Evolutionary conservation across 2,329 filamentous ascomycete genomes (phyloP), one percentile per base, ranked within the genome.

Genomic region (Plectosphaerella cucumerina): DNA sequence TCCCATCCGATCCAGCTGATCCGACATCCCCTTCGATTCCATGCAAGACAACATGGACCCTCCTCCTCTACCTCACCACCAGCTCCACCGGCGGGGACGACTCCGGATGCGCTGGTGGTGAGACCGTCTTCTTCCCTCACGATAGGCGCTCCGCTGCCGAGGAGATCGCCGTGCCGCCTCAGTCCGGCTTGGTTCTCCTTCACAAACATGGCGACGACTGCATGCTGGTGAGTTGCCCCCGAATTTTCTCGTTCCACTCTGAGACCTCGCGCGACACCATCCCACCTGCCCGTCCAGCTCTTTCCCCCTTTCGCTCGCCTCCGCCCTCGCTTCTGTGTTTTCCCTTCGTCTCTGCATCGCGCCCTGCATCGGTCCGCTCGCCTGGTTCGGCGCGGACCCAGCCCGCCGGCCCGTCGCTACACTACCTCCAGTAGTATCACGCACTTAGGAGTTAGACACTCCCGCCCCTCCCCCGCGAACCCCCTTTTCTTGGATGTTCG

Each of bases 141-240:
- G 80, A 84, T 59, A 71, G 77, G 42, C 72, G 73, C 53, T 68
- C 76, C 3, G 64, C 75, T 17, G 76, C 77, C 17, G 81, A 88
- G 59, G 88, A 87, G 17, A 80, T 96, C 47, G 77, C 84, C 1
- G 84, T 95, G 6, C 78, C 78, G 1, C 81, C 89, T 11, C 89
- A 96, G 65, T 86, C 86, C n/a, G 93, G 93, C 2, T 87, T 93
- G 78, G 80, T 90, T 33, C 74, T 97, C 23, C 73, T 97, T 53
- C 93, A 97, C 69, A 89, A 89, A 56, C 93, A 97, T 70, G 92
- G 93, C 0, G 82, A 90, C 57, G 87, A 93, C 56, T 97, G 93
- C 70, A 81, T 97, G 73, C 70, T 97, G 62, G 81, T 84, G 63
- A 67, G 77, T 73, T n/a, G n/a, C n/a, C n/a, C n/a, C n/a, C 15